Evolutionary conservation across 441 rosid genomes (phyloP).

Genomic region (Bocquillonia castaneifolia): DNA sequence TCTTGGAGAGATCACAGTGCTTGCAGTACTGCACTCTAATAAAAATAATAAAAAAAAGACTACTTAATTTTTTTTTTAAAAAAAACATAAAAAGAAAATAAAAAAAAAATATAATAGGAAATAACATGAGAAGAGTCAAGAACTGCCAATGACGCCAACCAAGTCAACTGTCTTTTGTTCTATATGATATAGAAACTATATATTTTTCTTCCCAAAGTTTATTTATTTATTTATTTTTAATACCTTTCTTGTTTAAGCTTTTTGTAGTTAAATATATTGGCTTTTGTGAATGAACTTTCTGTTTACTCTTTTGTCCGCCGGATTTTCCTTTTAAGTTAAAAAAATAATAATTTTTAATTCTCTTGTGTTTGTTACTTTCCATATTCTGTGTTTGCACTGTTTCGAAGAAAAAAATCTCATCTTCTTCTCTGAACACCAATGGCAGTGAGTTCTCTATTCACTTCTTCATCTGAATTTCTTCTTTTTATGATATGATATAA

Average conservation of each 20-base stretch:
- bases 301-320: not conserved
- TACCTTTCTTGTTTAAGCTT: slow-evolving; percentile 7
- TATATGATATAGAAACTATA: not conserved
- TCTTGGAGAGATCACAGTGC: no score
- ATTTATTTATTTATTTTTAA: not conserved
- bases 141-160: no score
- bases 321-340: not conserved
- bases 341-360: not conserved
- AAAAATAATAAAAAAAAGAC: no score
- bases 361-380: not conserved
- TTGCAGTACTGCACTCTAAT: no score
- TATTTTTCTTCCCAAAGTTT: not conserved
- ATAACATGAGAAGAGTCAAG: no score
- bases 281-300: not conserved
- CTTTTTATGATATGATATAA: not conserved
- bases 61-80: no score
- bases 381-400: not conserved
- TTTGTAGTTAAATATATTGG: not conserved
- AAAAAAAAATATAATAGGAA: no score
- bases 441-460: slow-evolving; percentile 8
- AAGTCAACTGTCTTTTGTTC: not conserved
- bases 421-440: not conserved
- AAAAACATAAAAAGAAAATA: no score
- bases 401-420: not conserved
- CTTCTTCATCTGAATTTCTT: not conserved